Evolutionary conservation across 2,329 filamentous ascomycete genomes (phyloP), one percentile per base, ranked within the genome.

Genomic region (Fusarium illudens): DNA sequence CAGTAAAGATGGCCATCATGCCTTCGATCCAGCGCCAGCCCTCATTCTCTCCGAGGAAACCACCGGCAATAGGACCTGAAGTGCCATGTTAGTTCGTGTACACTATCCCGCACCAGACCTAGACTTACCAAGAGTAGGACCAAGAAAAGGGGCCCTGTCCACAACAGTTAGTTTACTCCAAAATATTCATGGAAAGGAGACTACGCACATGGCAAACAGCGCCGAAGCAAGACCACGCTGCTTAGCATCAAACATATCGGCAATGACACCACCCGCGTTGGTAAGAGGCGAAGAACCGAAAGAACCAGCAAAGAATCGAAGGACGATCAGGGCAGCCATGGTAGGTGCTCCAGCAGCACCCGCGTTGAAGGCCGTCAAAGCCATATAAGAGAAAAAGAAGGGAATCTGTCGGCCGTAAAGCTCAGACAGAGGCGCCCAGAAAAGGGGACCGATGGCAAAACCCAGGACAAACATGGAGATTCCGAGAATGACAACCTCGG

Each of bases 21-120:
- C 87, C 88, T 75, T 87, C 82, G 11, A 90, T 84, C 89, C 89
- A 90, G 71, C 87, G 79, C 89, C 89, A 90, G 9, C 88, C 88
- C 9, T 80, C 80, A 3, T 82, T 80, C 78, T 89, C 82, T 2
- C 86, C 86, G 2, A 90, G 77, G 75, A 90, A 91, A 0, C 88
- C 88, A 67, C 87, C 87, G 15, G 86, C 83, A 59, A 90, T 87
- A 0, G 89, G 89, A 3, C 88, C 79, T 79, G 9, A 30, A 19
- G 58, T 19, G 34, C 19, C 30, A 33, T 50, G 19, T 29, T 32
- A 36, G n/a, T 17, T 49, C 6, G 10, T 4, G 22, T 19, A 12
- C 15, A 30, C 19, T 11, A 25, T 39, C 7, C n/a, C 12, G 17
- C 15, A 20, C 1, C 17, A 19, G 19, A 11, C 19, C 10, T 34